Base-by-base conservation (phyloP, 768 basidiomycete species). In the Termitomyces sp. region DNA sequence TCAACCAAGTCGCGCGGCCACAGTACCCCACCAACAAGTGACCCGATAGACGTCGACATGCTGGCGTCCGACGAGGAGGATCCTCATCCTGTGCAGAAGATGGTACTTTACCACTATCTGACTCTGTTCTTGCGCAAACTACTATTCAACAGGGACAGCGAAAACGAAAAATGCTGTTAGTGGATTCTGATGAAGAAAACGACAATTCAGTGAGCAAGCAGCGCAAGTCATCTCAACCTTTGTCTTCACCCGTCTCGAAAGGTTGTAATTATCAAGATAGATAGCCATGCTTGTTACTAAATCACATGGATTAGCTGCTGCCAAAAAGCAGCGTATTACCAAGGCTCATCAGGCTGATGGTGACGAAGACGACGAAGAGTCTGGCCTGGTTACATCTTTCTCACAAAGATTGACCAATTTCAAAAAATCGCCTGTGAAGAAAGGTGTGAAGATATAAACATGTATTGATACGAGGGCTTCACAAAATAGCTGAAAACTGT, bases 41-140 rank as follows among this genome's bases (percentile, higher is more conserved):
- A 92, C 61, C 77, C 82, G 29, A 81, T 91, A 56, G 89, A 92
- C 62, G 79, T 92, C 10, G 89, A 91, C 66, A 85, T 90, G 83
- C 61, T 84, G 50, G 77, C 77, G 8, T 80, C 78, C 33, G 81
- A 77, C 13, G 81, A 79, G 42, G 79, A 78, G 22, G 72, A 75
- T 26, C 66, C 68, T 20, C 63, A 66, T 49, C 62, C 63, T 42
- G 64, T 65, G 34, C 64, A 48, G 60, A 63, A 60, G 60, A 34
- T 42, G 59, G 54, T 64, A 57, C 55, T 54, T 31, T 8, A 42
- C 42, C 26, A 42, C n/a, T 20, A 42, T 33, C 4, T 13, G 13
- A 18, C 36, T 36, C 4, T 15, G 45, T 46, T 54, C 37, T 16
- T 60, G 28, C n/a, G 24, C 6, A 45, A 55, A 41, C 36, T 24